Base-by-base conservation (phyloP, 148 eudicot genomes). In the Cornus kousa region DNA sequence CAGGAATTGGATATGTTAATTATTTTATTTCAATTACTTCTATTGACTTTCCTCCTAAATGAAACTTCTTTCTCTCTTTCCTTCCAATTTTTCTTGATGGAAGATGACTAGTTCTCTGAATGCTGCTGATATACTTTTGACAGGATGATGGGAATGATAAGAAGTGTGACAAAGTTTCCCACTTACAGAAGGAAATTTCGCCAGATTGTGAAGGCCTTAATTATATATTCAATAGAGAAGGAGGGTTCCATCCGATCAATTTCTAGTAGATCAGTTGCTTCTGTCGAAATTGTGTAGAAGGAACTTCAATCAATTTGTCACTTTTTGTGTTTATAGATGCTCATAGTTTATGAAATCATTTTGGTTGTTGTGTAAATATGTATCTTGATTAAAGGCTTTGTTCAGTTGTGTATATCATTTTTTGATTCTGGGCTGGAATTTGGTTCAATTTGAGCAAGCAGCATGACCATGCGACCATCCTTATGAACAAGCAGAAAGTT, bases 91-190 rank as follows among this genome's bases (percentile, higher is more conserved):
- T 62, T 62, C 66, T 62, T 0, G 7, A n/a, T 62, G 2, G 23
- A 62, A 62, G 24, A 62, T 17, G 23, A n/a, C 7, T 62, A 62
- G 0, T 62, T 62, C 23, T 62, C 23, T 5, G 24, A 62, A 17
- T 5, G 20, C 66, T 6, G 4, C 66, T n/a, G 62, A 62, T n/a
- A 17, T n/a, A 20, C 7, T 62, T 62, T 17, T 85, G 80, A 80
- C 90, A 96, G 99, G 90, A 78, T 94, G 89, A 76, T 82, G 55
- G 98, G 98, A 76, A 86, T 94, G 84, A 77, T 76, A 67, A 90
- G 93, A 82, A 89, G 92, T 80, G 81, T 89, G 53, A 86, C 98
- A 12, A 92, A 88, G 82, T 86, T 96, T 14, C 98, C 97, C n/a
- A 95, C 97, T 24, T 90, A 90, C 79, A 87, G 99, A 78, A 87